phyloP scores from a whole-genome alignment of 441 rosid genomes.

The Brassica hybrid region DNA sequence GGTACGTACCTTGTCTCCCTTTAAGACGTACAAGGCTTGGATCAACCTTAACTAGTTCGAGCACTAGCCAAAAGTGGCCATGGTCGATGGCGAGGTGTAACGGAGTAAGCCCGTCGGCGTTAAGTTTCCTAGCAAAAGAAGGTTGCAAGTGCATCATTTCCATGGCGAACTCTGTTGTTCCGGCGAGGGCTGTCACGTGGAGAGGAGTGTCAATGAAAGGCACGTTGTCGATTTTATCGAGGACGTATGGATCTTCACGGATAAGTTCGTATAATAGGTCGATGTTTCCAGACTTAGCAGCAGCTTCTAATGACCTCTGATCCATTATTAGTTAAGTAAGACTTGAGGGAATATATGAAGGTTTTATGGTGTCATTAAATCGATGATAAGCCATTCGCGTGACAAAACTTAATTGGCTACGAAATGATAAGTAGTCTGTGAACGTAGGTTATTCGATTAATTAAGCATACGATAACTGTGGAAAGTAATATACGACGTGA shows the following conservation, averaged over 20 bases:
- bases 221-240: constrained; percentile 4
- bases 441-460: too few species aligned
- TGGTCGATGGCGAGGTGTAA: constrained; percentile 31
- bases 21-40: constrained; percentile 38
- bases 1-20: constrained; percentile 43
- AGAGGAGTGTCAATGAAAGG: constrained; percentile 44
- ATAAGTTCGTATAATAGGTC: constrained; percentile 34
- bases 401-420: too few species aligned
- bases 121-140: constrained; percentile 38
- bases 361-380: too few species aligned
- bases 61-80: background rate
- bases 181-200: constrained; percentile 41
- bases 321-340: constrained; percentile 3
- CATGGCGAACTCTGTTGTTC: constrained; percentile 38
- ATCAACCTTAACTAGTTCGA: constrained; percentile 26
- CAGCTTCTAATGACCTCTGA: constrained; percentile 33
- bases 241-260: constrained; percentile 26
- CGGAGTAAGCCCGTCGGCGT: constrained; percentile 30
- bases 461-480: too few species aligned
- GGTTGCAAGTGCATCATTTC: constrained; percentile 45
- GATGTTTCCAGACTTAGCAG: constrained; percentile 38
- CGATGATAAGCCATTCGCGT: too few species aligned
- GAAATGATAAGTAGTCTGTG: too few species aligned
- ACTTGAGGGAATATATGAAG: too few species aligned
- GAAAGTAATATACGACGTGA: too few species aligned